Percentiles rank a stretch among this genome's conserved stretches.
phyloP scores from a whole-genome alignment of 2,329 filamentous ascomycete species.

The Cytospora piceae region DNA sequence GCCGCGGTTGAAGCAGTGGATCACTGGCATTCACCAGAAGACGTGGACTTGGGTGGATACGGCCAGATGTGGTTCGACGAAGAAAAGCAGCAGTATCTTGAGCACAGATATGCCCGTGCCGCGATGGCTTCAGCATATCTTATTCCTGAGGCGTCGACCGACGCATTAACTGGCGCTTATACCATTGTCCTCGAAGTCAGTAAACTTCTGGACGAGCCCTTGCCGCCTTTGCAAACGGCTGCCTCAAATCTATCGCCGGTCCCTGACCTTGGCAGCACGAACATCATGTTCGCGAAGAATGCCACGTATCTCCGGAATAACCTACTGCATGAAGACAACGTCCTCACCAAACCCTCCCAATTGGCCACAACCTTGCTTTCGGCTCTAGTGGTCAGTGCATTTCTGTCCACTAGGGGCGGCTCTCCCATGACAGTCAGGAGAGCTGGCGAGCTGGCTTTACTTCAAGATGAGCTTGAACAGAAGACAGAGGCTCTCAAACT shows the following conservation, averaged over 20 bases:
- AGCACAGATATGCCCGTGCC: conserved; percentile 68
- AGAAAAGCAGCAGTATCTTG: conserved; percentile 61
- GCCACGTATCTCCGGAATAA: conserved; percentile 52
- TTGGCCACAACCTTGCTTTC: conserved; percentile 63
- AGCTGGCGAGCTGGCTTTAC: conserved; percentile 66
- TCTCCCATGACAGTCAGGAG: conserved; percentile 54
- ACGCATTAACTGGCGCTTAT: conserved; percentile 64
- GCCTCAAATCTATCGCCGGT: conserved; percentile 51
- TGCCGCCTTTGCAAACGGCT: conserved; percentile 54
- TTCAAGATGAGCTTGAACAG: conserved; percentile 68
- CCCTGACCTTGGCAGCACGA: conserved; percentile 38
- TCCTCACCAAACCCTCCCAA: conserved; percentile 64
- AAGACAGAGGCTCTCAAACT: conserved; percentile 60
- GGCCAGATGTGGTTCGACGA: conserved; percentile 62
- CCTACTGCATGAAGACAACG: conserved; percentile 63
- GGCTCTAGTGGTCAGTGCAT: conserved; percentile 65
- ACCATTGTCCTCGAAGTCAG: conserved; percentile 62
- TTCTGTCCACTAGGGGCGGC: conserved; percentile 56
- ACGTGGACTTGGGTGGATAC: conserved; percentile 69
- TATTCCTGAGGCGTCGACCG: conserved; percentile 60
- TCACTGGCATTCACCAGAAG: conserved; percentile 74
- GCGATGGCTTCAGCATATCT: conserved; percentile 70
- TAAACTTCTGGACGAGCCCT: conserved; percentile 61
- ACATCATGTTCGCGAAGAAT: conserved; percentile 46
- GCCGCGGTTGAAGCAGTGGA: conserved; percentile 66